phyloP scores from a whole-genome alignment of 352 stramenopile genomes.

The Aphanomyces astaci region DNA sequence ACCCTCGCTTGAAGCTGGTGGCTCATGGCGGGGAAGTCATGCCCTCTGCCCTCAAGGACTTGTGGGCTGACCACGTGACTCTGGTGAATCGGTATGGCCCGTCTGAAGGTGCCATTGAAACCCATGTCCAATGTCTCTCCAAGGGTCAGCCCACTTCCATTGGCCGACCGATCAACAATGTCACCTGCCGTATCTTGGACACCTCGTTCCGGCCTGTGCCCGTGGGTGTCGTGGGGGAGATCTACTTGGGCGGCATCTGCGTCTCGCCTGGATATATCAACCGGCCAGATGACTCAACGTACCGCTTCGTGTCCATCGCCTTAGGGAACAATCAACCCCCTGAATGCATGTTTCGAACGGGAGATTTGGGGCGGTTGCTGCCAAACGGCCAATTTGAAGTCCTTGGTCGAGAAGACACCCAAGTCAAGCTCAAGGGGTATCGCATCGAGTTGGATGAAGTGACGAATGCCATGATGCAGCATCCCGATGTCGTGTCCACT shows the following conservation, averaged over 20 bases:
- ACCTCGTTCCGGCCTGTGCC: neutral
- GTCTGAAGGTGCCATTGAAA: slow-evolving; percentile 1
- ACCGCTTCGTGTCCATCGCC: slow-evolving; percentile 41
- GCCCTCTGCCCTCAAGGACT: neutral
- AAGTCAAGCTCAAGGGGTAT: slow-evolving; percentile 78
- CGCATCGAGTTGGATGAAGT: slow-evolving; percentile 77
- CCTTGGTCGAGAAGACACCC: slow-evolving; percentile 51
- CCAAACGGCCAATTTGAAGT: slow-evolving; percentile 86
- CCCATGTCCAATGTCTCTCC: neutral
- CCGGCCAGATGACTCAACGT: neutral
- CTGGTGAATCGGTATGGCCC: slow-evolving; percentile 5
- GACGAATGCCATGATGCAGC: slow-evolving; percentile 45
- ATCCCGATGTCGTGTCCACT: slow-evolving; percentile 33
- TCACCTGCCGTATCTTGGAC: neutral
- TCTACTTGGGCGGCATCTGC: neutral
- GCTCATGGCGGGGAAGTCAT: neutral
- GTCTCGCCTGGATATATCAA: slow-evolving; percentile 4
- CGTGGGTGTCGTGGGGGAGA: neutral
- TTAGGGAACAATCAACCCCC: slow-evolving; percentile 36
- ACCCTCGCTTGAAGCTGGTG: neutral
- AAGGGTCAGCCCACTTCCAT: neutral
- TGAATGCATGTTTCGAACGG: slow-evolving; percentile 87
- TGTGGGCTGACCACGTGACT: neutral
- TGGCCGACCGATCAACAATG: neutral
- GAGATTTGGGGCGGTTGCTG: slow-evolving; percentile 86